These are phyloP conservation scores for Epithemia pelagica DNA, from an alignment of 108 stramenopile genomes.

Conservation along the genomic window DNA sequence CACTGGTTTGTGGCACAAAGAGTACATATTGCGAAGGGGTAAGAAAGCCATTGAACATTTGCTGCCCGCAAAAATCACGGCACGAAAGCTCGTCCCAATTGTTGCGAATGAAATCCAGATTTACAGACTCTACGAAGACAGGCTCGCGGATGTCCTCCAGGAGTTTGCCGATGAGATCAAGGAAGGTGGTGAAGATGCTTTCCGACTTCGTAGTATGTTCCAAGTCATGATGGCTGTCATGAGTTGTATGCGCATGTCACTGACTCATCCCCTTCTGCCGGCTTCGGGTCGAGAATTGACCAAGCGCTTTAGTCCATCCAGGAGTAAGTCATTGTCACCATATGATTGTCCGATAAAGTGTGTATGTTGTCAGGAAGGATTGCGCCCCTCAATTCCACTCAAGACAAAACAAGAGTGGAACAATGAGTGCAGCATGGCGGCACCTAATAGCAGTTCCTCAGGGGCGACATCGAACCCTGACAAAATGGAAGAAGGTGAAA, in stretches of 20 bases:
- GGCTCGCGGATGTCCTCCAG: constrained; percentile 1
- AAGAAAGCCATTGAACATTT: constrained; percentile 12
- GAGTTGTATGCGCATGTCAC: constrained; percentile 24
- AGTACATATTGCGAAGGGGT: constrained; percentile 2
- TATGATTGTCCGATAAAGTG: constrained; percentile 12
- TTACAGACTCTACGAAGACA: not conserved
- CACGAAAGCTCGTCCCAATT: constrained; percentile 15
- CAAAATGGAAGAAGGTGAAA: constrained; percentile 7
- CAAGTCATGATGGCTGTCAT: constrained; percentile 30
- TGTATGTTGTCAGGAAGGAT: constrained; percentile 14
- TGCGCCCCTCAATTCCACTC: constrained; percentile 22
- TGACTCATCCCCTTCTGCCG: constrained; percentile 25
- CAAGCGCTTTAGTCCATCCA: constrained; percentile 23
- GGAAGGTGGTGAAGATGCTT: not conserved
- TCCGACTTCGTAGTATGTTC: not conserved
- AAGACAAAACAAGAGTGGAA: constrained; percentile 5
- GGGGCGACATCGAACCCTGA: not conserved
- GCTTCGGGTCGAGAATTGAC: constrained; percentile 22
- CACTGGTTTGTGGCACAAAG: not conserved
- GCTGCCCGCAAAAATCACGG: constrained; percentile 22
- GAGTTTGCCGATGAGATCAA: constrained; percentile 7
- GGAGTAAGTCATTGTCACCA: constrained; percentile 15
- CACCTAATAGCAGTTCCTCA: not conserved
- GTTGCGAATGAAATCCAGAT: not conserved
- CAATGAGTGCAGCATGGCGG: not conserved